Percentiles rank a stretch among this genome's conserved stretches.
phyloP scores from a whole-genome alignment of 2,329 filamentous ascomycete genomes.

The Pseudohalonectria lignicola region DNA sequence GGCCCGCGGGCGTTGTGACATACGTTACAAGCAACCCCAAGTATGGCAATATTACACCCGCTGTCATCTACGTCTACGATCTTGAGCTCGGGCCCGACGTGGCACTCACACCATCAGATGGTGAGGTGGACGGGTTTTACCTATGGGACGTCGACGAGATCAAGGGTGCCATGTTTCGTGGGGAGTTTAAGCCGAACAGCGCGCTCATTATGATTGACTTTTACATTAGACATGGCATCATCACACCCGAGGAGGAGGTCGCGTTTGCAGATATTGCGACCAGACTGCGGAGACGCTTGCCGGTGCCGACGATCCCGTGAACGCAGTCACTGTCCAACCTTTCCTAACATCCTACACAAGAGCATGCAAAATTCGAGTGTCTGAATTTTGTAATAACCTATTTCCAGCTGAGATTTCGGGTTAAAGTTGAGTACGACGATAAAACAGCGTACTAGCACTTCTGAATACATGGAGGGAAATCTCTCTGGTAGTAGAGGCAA shows the following conservation, averaged over 20 bases:
- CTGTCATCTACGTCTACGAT: constrained; percentile 63
- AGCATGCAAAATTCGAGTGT: too few species aligned
- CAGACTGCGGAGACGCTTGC: constrained; percentile 31
- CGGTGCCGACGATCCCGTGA: too few species aligned
- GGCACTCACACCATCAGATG: constrained; percentile 49
- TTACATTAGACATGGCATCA: constrained; percentile 62
- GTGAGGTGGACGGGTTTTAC: constrained; percentile 63
- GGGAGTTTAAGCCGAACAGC: constrained; percentile 80
- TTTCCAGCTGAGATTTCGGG: too few species aligned
- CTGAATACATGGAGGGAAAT: too few species aligned
- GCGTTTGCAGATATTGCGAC: constrained; percentile 58
- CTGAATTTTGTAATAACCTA: too few species aligned
- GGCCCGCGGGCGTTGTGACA: constrained; percentile 48
- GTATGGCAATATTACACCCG: constrained; percentile 49
- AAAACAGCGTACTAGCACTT: too few species aligned
- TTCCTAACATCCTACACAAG: too few species aligned
- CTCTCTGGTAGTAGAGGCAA: too few species aligned
- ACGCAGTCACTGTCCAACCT: too few species aligned
- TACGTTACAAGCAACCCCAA: constrained; percentile 60
- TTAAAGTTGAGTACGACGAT: too few species aligned
- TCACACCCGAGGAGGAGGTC: constrained; percentile 61
- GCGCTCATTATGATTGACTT: constrained; percentile 72
- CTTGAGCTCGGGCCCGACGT: constrained; percentile 44
- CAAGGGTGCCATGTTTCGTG: constrained; percentile 46
- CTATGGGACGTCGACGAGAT: constrained; percentile 53